Base-by-base conservation (phyloP, 73 alveolate species). In the Blepharisma stoltei region DNA sequence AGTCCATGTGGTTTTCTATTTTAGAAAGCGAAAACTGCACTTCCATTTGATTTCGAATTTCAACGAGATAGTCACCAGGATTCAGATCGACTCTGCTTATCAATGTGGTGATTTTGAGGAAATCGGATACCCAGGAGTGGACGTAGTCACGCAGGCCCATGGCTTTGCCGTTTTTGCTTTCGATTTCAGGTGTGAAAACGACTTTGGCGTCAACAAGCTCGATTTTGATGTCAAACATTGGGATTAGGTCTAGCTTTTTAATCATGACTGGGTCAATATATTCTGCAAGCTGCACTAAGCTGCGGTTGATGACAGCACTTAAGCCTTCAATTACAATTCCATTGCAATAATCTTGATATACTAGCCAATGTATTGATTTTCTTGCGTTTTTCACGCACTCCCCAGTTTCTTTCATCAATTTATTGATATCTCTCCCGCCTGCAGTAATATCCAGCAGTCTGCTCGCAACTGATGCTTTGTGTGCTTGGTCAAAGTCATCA, bases 61-160 rank as follows among this genome's bases (percentile, higher is more conserved):
- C 99, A 11, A 90, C 90, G 88, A 96, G 86, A 91, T 93, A 96
- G 86, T 96, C 99, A 45, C 98, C 98, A 83, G 83, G 54, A 55
- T 90, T 93, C 32, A 94, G 81, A 87, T 96, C 99, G 20, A 96
- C 94, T 83, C 99, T 88, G 25, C 91, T 83, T 78, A 96, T 86
- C 77, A 86, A 85, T 68, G 95, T 90, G 7, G 99, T 91, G 70
- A 93, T 89, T 66, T 93, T 83, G 78, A 96, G 81, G 94, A 96
- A 92, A 54, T 93, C 95, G 55, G 91, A 91, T 46, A 91, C 82
- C 93, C 98, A 92, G 77, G 89, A 90, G 84, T 89, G 87, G 38
- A 96, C 94, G 87, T 93, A 90, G 73, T 95, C 95, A 68, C 95
- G 83, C 48, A 96, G 91, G 66, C 98, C 97, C 70, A 91, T 87